Evolutionary conservation across 768 basidiomycete genomes (phyloP), one percentile per base, ranked within the genome.

Genomic region (Multifurca ochricompacta): DNA sequence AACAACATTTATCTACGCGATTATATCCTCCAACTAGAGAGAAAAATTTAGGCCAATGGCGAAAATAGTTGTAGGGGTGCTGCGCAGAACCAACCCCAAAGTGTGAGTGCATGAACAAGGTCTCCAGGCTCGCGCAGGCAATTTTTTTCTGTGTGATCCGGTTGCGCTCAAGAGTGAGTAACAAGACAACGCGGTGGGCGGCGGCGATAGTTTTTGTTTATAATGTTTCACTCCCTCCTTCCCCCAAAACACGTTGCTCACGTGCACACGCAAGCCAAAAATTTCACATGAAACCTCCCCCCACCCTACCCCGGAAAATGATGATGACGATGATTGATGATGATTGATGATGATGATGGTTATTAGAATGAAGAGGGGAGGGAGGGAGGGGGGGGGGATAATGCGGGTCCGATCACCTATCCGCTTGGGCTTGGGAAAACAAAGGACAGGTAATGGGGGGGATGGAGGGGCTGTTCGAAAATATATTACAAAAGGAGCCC

Each of bases 241-340:
- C 27, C 30, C 25, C 50, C 49, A 32, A 44, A 41, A 45, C 43
- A 45, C 35, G 23, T 31, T 52, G 19, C 51, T 35, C 42, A 36
- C 42, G 50, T n/a, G 32, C 34, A 11, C 25, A 32, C 21, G 13
- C 40, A 7, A 37, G 23, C 18, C 19, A 31, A 34, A 9, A 8
- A n/a, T 19, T 28, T 52, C 51, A 44, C 25, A 45, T 53, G 43
- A 21, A 46, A n/a, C n/a, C n/a, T 21, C 16, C 25, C 35, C 44
- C 28, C 28, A 28, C 21, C 18, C 34, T n/a, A 21, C 8, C 25
- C 50, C 23, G 44, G 42, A 54, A 2, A 16, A 8, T n/a, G 48
- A 18, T 31, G 18, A 30, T 44, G 48, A 14, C 48, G 19, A 31
- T n/a, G n/a, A n/a, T n/a, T n/a, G n/a, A n/a, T n/a, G n/a, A n/a